Conservation (phyloP, 179 eudicot genomes). For the Silene coronaria region DNA sequence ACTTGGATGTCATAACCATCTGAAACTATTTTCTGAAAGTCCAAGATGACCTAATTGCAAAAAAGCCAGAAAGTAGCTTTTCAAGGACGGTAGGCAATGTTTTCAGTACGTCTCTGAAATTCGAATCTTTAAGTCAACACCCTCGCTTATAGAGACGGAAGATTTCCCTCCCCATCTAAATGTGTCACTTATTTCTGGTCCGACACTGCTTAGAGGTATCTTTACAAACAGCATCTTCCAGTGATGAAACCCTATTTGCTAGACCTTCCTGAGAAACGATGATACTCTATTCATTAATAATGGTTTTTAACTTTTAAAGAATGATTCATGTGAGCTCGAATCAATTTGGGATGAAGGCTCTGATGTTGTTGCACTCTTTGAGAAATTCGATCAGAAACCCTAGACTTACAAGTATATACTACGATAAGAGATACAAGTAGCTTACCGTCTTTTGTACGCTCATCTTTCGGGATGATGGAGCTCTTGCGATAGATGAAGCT, state of each 20-base stretch:
- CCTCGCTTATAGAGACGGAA: too few species aligned
- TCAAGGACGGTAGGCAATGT: neutral
- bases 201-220: neutral
- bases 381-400: neutral
- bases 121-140: neutral
- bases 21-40: neutral
- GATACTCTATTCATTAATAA: neutral
- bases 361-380: neutral
- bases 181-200: neutral
- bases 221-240: neutral
- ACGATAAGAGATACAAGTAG: neutral
- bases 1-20: neutral
- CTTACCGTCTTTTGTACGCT: slow-evolving; percentile 25
- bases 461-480: slow-evolving; percentile 35
- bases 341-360: neutral
- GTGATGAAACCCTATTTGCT: neutral
- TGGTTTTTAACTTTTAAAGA: neutral
- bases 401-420: neutral
- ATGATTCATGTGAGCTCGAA: neutral
- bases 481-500: slow-evolving; percentile 39
- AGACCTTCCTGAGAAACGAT: neutral
- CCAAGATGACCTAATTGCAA: neutral
- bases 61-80: neutral
- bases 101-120: neutral
- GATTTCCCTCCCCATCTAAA: too few species aligned